phyloP scores from a whole-genome alignment of 2,329 filamentous ascomycete genomes.

The Claviceps maximensis region DNA sequence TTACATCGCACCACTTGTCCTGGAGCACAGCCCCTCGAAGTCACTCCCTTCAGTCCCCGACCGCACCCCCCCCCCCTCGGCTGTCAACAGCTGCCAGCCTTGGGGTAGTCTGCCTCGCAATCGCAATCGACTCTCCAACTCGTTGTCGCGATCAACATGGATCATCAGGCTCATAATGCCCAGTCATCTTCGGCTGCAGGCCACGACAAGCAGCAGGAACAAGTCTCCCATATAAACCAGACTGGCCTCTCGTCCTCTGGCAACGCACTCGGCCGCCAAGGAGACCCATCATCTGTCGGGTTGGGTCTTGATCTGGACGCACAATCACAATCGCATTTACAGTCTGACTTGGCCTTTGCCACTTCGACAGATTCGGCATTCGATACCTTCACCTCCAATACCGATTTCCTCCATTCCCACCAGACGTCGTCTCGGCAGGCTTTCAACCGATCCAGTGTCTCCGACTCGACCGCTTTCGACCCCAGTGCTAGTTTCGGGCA shows the following conservation, averaged over 20 bases:
- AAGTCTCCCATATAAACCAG: conserved; percentile 53
- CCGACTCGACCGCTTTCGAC: conserved; percentile 26
- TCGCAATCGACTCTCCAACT: conserved; percentile 14
- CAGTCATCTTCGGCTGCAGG: conserved; percentile 43
- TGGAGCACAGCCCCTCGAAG: conserved; percentile 14
- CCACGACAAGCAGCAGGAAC: conserved; percentile 30
- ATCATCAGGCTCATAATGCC: conserved; percentile 32
- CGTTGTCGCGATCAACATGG: conserved; percentile 22
- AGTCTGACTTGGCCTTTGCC: conserved; percentile 19
- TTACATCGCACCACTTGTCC: conserved; percentile 11
- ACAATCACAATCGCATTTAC: conserved; percentile 24
- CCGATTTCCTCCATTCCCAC: conserved; percentile 37
- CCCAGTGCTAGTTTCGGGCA: conserved; percentile 31
- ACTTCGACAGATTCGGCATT: conserved; percentile 20
- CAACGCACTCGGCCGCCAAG: conserved; percentile 34
- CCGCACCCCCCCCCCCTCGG: conserved; percentile 22
- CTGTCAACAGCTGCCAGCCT: conserved; percentile 34
- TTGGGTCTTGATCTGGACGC: conserved; percentile 47
- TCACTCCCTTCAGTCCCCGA: neutral
- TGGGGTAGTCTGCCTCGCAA: conserved; percentile 29
- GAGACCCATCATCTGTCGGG: conserved; percentile 32
- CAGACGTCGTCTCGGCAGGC: conserved; percentile 22
- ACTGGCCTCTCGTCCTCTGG: conserved; percentile 48
- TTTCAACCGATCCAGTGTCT: conserved; percentile 18
- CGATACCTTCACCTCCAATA: conserved; percentile 31